phyloP scores from a whole-genome alignment of 2,329 filamentous ascomycete species.

The Paraconiothyrium sp. region DNA sequence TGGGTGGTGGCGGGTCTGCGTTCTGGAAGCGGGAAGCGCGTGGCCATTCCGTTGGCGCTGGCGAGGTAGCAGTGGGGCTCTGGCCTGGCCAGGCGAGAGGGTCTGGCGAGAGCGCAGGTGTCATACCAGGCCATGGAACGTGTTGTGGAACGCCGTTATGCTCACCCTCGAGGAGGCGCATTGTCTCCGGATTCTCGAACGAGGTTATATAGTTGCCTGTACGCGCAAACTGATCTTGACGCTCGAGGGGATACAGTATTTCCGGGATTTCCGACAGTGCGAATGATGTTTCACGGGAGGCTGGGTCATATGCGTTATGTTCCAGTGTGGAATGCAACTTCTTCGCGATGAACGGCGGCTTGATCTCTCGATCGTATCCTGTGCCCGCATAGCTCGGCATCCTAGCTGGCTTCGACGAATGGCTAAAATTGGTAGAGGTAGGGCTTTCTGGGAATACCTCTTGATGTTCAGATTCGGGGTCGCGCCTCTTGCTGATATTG shows the following conservation, averaged over 20 bases:
- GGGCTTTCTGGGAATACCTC: neutral
- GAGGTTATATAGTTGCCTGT: neutral
- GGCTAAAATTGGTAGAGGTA: conserved; percentile 4
- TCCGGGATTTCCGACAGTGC: conserved; percentile 10
- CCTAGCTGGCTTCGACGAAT: conserved; percentile 16
- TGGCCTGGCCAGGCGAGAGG: conserved; percentile 1
- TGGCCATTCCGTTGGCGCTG: conserved; percentile 6
- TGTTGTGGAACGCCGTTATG: neutral
- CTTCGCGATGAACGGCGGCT: conserved; percentile 5
- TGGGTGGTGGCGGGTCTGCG: conserved; percentile 20
- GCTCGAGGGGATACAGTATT: neutral
- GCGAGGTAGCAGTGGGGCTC: neutral
- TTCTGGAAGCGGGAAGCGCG: neutral
- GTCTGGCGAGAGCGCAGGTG: neutral
- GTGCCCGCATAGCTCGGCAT: conserved; percentile 39
- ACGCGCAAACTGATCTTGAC: neutral
- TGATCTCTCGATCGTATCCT: conserved; percentile 31
- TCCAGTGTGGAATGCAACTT: conserved; percentile 13
- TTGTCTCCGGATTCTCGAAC: neutral
- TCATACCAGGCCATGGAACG: conserved; percentile 15
- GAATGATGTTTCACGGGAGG: neutral
- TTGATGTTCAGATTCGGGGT: neutral
- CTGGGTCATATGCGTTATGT: conserved; percentile 4
- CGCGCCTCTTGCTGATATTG: neutral
- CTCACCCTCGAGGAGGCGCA: neutral